Evolutionary conservation across 176 grass and related monocot genomes (phyloP), one percentile per base, ranked within the genome.

Genomic region (Rhynchospora breviuscula): DNA sequence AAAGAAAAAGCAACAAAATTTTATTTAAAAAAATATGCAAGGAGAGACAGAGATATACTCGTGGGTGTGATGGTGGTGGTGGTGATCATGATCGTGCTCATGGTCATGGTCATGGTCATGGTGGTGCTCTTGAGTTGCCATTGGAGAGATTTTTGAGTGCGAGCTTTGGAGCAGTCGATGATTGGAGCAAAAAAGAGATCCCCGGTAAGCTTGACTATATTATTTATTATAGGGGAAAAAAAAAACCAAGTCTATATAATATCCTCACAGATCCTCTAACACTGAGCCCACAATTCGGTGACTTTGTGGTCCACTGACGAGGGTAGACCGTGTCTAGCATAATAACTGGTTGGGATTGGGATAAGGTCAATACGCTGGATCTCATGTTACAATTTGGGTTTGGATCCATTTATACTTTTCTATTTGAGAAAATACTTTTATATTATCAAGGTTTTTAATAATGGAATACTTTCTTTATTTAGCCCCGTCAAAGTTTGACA

Each of bases 81-180:
- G 26, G 7, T 94, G 46, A 6, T 82, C 75, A 15, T 76, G 21
- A 31, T 58, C 69, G 49, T 86, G 21, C 22, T 59, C 18, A n/a
- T 67, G 68, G 62, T 65, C 18, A n/a, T 67, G 68, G 54, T 65
- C 47, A 73, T 88, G 74, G 65, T 64, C 70, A 40, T 80, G 86
- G 77, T 67, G 66, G 58, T 92, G 88, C 1, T 88, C 74, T 23
- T 91, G 83, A 81, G 94, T 88, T 76, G 94, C 90, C 94, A 97
- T 94, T 62, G 59, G 59, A 62, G 59, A 19, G n/a, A 25, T 21
- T 23, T 62, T 3, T 76, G 85, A 80, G 67, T 68, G 29, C 26
- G 64, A 57, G 13, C 9, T 83, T 19, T 54, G 47, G 8, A 15
- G 48, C 7, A 76, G 71, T 53, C 46, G 44, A 11, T 12, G 46